Percentiles rank a stretch among this genome's conserved stretches.
These are phyloP conservation scores for Nicotiana sylvestris DNA, from an alignment of 257 asterid genomes.

Conservation along the genomic window DNA sequence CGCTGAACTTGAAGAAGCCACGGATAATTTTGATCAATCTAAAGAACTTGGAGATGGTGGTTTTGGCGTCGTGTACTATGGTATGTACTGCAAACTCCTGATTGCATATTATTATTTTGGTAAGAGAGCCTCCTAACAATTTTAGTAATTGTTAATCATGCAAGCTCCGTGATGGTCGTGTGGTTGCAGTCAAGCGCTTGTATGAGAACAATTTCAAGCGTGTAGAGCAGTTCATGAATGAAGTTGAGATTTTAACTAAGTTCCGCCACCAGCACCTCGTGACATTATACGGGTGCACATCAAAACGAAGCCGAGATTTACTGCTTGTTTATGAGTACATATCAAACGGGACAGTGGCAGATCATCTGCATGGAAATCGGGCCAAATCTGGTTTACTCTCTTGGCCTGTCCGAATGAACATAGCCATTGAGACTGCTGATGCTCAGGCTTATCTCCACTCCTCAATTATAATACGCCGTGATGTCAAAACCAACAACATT, in stretches of 20 bases:
- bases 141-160: constrained; percentile 32
- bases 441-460: constrained; percentile 70
- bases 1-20: constrained; percentile 74
- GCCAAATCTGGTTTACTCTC: constrained; percentile 68
- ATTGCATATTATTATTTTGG: neutral
- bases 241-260: constrained; percentile 63
- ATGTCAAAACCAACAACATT: constrained; percentile 80
- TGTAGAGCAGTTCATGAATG: constrained; percentile 86
- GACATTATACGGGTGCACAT: constrained; percentile 69
- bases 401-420: constrained; percentile 71
- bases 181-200: constrained; percentile 77
- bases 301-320: constrained; percentile 67
- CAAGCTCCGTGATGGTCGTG: constrained; percentile 60
- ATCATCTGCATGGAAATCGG: constrained; percentile 76
- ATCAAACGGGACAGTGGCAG: constrained; percentile 86
- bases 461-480: constrained; percentile 72
- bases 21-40: constrained; percentile 52
- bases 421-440: constrained; percentile 81
- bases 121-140: neutral
- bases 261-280: constrained; percentile 71
- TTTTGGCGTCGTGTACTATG: constrained; percentile 76
- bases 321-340: constrained; percentile 75
- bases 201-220: constrained; percentile 81
- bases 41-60: constrained; percentile 93
- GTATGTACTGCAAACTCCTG: constrained; percentile 31